These are phyloP conservation scores for Alternaria dauci DNA, from an alignment of 2,329 filamentous ascomycete genomes.

Conservation along the genomic window DNA sequence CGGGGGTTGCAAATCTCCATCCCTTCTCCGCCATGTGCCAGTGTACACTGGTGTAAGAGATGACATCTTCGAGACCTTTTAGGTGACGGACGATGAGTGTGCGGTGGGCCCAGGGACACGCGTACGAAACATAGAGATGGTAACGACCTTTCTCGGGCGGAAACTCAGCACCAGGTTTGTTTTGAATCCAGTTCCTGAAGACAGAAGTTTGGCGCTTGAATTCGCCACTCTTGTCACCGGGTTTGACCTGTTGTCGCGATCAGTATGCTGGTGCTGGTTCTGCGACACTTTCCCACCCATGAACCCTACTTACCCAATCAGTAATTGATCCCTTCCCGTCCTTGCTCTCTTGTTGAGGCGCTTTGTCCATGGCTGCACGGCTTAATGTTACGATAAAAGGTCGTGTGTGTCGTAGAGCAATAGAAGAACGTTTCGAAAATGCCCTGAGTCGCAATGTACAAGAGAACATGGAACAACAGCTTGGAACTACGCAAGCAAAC, in stretches of 20 bases:
- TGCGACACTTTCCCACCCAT: no score
- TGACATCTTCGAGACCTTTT: slow-evolving; percentile 88
- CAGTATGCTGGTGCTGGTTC: not conserved
- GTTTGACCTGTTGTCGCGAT: slow-evolving; percentile 9
- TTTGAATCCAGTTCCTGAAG: slow-evolving; percentile 83
- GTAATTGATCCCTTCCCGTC: slow-evolving; percentile 7
- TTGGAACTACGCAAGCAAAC: not conserved
- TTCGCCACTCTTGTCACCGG: slow-evolving; percentile 80
- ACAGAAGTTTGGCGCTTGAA: slow-evolving; percentile 88
- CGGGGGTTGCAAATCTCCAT: slow-evolving; percentile 80
- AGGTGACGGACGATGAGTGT: slow-evolving; percentile 87
- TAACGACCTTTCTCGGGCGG: slow-evolving; percentile 89
- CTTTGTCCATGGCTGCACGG: slow-evolving; percentile 27
- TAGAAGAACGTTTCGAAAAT: slow-evolving; percentile 23
- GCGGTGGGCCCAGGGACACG: slow-evolving; percentile 92
- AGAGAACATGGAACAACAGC: slow-evolving; percentile 25
- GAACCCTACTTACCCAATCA: slow-evolving; percentile 11
- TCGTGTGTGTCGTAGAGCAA: slow-evolving; percentile 15
- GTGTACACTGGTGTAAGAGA: slow-evolving; percentile 83
- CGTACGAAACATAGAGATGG: slow-evolving; percentile 93
- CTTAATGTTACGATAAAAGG: slow-evolving; percentile 22
- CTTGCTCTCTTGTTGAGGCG: slow-evolving; percentile 4
- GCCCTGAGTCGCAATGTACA: slow-evolving; percentile 24
- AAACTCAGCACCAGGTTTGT: slow-evolving; percentile 74
- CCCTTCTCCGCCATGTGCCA: slow-evolving; percentile 84